Evolutionary conservation across 1,284 basidiomycete species (phyloP).

Genomic region (Microbotryum scabiosae): DNA sequence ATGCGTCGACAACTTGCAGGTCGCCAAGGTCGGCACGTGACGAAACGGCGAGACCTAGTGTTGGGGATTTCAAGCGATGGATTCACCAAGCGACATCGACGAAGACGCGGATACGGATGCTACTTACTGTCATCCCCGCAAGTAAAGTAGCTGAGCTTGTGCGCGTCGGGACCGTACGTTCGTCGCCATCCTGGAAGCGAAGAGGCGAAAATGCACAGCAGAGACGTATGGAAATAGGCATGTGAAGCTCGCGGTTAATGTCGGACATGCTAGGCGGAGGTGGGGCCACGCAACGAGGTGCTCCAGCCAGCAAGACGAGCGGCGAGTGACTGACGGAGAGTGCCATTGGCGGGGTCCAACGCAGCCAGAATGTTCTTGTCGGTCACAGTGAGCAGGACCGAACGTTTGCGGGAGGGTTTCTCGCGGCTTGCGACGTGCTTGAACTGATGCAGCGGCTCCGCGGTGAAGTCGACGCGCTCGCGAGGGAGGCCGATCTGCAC

Average conservation of each 20-base stretch:
- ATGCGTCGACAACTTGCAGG: too few species aligned
- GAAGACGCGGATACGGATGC: background rate
- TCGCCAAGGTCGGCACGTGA: too few species aligned
- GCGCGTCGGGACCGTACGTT: slow-evolving; percentile 57
- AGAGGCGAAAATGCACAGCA: too few species aligned
- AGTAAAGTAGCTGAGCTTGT: slow-evolving; percentile 59
- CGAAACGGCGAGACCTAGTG: background rate
- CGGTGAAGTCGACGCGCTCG: slow-evolving; percentile 30
- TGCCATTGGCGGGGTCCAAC: slow-evolving; percentile 61
- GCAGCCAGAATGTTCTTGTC: slow-evolving; percentile 69
- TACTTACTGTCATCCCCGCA: slow-evolving; percentile 43
- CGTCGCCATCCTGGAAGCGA: slow-evolving; percentile 64
- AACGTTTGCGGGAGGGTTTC: slow-evolving; percentile 34
- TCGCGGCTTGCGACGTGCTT: slow-evolving; percentile 30
- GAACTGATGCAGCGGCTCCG: slow-evolving; percentile 6
- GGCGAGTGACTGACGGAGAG: slow-evolving; percentile 52
- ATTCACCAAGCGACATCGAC: too few species aligned
- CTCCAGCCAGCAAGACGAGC: background rate
- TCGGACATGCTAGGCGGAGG: too few species aligned
- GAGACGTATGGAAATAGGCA: too few species aligned
- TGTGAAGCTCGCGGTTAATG: too few species aligned
- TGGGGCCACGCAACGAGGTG: background rate
- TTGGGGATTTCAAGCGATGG: background rate
- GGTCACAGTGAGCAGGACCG: slow-evolving; percentile 60
- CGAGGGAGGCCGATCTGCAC: slow-evolving; percentile 60